Base-by-base conservation (phyloP, 108 stramenopile genomes). In the Chaetoceros muelleri region DNA sequence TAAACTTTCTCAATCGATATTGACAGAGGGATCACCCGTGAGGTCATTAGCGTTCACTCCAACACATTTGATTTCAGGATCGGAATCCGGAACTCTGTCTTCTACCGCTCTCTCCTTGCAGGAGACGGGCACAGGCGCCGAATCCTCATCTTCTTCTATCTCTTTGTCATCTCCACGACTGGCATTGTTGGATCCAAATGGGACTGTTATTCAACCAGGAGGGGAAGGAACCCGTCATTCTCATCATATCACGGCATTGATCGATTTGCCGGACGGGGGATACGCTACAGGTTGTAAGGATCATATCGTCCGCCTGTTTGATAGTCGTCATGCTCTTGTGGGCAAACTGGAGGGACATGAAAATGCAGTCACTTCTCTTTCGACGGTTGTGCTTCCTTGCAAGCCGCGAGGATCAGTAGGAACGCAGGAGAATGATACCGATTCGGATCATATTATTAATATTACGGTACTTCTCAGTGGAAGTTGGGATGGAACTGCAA, bases 401-500 rank as follows among this genome's bases (percentile, higher is more conserved):
- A n/a, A n/a, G n/a, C n/a, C n/a, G n/a, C n/a, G n/a, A n/a, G n/a
- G n/a, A n/a, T n/a, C n/a, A n/a, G n/a, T n/a, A n/a, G n/a, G n/a
- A n/a, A n/a, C n/a, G n/a, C n/a, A n/a, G n/a, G n/a, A n/a, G n/a
- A n/a, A n/a, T n/a, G n/a, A n/a, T n/a, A n/a, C n/a, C n/a, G n/a
- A n/a, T n/a, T 28, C 18, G 24, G 59, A 24, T 23, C 24, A 29
- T n/a, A 25, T 29, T n/a, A 49, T 10, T n/a, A 20, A 13, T 2
- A 61, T 63, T 2, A 1, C 48, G 20, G 75, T 67, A 66, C 61
- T 92, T 0, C 60, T 88, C 7, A 76, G 74, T 44, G 90, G 90
- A 21, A 82, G 80, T 8, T 92, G 90, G 90, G 90, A 92, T 69
- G 90, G 90, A 26, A 86, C 86, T 21, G 90, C 86, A 55, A 81